Evolutionary conservation across 306 rosid genomes (phyloP).

Genomic region (Lablab purpureus): DNA sequence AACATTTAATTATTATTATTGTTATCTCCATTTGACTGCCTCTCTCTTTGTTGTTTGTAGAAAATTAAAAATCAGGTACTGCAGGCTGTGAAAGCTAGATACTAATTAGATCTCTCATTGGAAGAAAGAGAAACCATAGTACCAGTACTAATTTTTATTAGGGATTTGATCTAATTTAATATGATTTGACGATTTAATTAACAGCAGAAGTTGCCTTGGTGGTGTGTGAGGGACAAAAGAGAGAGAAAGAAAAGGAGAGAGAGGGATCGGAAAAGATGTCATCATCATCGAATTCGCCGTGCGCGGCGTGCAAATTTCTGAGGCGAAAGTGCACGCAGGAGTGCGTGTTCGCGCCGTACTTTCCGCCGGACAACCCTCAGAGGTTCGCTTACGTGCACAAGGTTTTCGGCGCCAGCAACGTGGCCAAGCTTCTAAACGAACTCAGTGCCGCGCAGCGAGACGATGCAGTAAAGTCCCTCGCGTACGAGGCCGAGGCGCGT

Average conservation of each 20-base stretch:
- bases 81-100: slow-evolving; percentile 18
- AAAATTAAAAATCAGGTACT: slow-evolving; percentile 38
- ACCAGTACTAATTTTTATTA: background rate
- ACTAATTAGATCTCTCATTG: slow-evolving; percentile 42
- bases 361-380: slow-evolving; percentile 94
- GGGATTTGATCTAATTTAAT: slow-evolving; percentile 37
- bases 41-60: slow-evolving; percentile 29
- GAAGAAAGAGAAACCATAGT: slow-evolving; percentile 26
- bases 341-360: slow-evolving; percentile 93
- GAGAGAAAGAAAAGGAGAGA: background rate
- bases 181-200: slow-evolving; percentile 41
- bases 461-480: slow-evolving; percentile 90
- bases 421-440: slow-evolving; percentile 81
- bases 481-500: slow-evolving; percentile 91
- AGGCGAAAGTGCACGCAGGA: slow-evolving; percentile 91
- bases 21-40: slow-evolving; percentile 34
- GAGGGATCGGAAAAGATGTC: slow-evolving; percentile 46
- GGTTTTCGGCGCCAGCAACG: slow-evolving; percentile 94
- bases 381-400: slow-evolving; percentile 83
- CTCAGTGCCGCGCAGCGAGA: slow-evolving; percentile 72
- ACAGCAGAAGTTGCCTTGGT: slow-evolving; percentile 32
- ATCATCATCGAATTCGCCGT: slow-evolving; percentile 77
- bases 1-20: background rate
- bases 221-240: slow-evolving; percentile 25
- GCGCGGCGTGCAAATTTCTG: slow-evolving; percentile 88